Base-by-base conservation (phyloP, 352 stramenopile genomes). In the Globisporangium nunn region DNA sequence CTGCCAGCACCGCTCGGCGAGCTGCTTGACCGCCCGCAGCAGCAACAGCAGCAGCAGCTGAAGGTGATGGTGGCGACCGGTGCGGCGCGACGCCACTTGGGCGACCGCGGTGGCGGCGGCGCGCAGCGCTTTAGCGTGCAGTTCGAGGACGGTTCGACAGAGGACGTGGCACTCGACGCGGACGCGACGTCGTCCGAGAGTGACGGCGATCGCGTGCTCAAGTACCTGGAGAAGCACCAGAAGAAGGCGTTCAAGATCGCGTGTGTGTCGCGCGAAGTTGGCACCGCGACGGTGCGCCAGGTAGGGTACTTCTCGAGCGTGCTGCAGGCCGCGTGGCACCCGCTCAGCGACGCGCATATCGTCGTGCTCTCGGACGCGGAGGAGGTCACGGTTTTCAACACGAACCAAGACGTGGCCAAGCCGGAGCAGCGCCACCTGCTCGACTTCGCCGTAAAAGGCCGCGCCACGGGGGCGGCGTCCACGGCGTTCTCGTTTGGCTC, bases 301-400 rank as follows among this genome's bases (percentile, higher is more conserved):
- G 64, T 91, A 23, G 80, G 80, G 1, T 83, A 78, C 61, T 87
- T 88, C 45, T 63, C 66, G 28, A 73, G 59, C 46, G 74, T 88
- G 45, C 60, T 66, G 30, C 74, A 91, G 45, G 78, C 67, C 1
- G 64, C 71, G 31, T 93, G 83, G 83, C 81, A 93, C 46, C 75
- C 81, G 23, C 71, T 90, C 10, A 90, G 81, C 55, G 75, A 88
- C 65, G 62, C 54, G 33, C 83, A 93, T 52, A 18, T 91, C n/a
- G 75, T 85, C 23, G 74, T 87, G 53, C 68, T 93, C 31, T 88
- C 77, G 29, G 81, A 90, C 54, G 76, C 72, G 0, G 83, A 93
- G 44, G 83, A 93, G 61, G 54, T 93, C n/a, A 64, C 68, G 28
- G 56, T 93, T 17, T 89, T 88, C 49, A 85, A 87, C 63, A 71